Evolutionary conservation across 129 eudicot genomes (phyloP).

Genomic region (Helianthus tuberosus): DNA sequence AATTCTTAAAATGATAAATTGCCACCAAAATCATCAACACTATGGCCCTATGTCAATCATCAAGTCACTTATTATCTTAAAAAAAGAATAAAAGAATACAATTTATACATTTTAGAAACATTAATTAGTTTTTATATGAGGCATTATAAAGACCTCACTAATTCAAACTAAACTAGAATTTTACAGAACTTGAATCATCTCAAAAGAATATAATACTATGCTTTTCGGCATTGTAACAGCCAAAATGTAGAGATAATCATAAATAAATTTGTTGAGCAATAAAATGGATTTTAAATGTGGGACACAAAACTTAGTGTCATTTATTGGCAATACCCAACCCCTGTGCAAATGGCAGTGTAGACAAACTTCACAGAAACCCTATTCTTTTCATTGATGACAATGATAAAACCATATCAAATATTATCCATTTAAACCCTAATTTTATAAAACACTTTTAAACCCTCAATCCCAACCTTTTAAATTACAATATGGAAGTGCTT

Average conservation of each 20-base stretch:
- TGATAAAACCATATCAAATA: neutral
- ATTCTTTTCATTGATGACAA: neutral
- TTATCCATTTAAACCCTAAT: neutral
- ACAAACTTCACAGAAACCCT: slow-evolving; percentile 17
- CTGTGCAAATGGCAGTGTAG: neutral
- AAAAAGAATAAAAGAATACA: too few species aligned
- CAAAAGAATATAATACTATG: neutral
- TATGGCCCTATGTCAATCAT: too few species aligned
- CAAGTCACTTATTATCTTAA: too few species aligned
- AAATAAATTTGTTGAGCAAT: neutral
- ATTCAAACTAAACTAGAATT: too few species aligned
- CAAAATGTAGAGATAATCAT: neutral
- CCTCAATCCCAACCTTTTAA: neutral
- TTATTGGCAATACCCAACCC: neutral
- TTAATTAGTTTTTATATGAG: too few species aligned
- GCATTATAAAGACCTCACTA: too few species aligned
- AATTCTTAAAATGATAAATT: too few species aligned
- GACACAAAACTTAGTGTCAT: neutral
- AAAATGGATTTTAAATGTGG: neutral
- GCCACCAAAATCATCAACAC: too few species aligned
- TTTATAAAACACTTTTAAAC: neutral
- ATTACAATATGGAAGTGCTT: too few species aligned
- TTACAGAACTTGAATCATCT: too few species aligned
- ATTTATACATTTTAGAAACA: too few species aligned
- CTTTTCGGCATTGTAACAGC: neutral